Evolutionary conservation across 2,329 filamentous ascomycete genomes (phyloP).

Genomic region (Xylariales sp.): DNA sequence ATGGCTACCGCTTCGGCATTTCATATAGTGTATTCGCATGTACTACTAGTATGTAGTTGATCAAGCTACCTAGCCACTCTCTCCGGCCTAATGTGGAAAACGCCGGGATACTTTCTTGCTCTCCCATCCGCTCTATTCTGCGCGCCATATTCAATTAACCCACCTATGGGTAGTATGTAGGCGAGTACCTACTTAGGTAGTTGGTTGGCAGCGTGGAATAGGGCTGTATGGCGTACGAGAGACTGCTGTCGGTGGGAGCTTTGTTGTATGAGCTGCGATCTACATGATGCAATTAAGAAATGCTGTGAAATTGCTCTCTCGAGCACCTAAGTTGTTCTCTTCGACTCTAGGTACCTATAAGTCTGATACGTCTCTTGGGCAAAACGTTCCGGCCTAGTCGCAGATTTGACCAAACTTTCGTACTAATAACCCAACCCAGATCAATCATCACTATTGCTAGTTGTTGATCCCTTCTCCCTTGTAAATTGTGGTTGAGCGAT

Average conservation of each 20-base stretch:
- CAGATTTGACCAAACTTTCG: too few relatives aligned
- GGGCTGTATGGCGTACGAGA: background rate
- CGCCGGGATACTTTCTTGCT: background rate
- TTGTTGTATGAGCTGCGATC: too few relatives aligned
- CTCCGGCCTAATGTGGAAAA: background rate
- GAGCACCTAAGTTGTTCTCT: background rate
- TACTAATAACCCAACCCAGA: too few relatives aligned
- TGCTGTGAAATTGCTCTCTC: background rate
- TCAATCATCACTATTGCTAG: too few relatives aligned
- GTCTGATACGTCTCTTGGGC: background rate
- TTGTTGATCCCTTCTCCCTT: too few relatives aligned
- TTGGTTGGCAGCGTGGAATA: background rate
- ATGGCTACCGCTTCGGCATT: background rate
- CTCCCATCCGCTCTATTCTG: background rate
- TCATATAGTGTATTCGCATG: background rate
- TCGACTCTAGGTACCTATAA: background rate
- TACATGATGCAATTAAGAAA: background rate
- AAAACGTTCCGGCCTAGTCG: too few relatives aligned
- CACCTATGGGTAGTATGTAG: background rate
- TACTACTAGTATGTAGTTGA: too few relatives aligned
- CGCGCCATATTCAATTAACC: too few relatives aligned
- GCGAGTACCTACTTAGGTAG: background rate
- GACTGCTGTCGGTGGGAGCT: background rate
- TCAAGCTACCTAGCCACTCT: background rate
- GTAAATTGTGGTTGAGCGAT: too few relatives aligned